Evolutionary conservation across 192 early-diverging fungal genomes (phyloP).

Genomic region (Lobosporangium transversale): DNA sequence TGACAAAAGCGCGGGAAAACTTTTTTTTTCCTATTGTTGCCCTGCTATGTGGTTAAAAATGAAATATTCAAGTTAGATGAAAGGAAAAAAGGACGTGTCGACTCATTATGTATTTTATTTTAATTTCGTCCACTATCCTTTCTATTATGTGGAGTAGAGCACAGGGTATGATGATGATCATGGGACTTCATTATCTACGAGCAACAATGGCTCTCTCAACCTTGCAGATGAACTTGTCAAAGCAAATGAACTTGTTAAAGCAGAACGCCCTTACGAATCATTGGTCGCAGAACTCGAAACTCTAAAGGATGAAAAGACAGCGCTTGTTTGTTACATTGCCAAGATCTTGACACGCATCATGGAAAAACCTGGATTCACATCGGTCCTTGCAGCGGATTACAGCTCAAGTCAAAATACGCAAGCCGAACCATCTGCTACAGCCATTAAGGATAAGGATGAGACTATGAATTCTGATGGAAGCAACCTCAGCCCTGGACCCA

Average conservation of each 20-base stretch:
- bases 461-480: too few relatives aligned
- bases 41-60: background rate
- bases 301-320: conserved; percentile 73
- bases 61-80: too few relatives aligned
- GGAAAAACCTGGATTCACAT: conserved; percentile 61
- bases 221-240: conserved; percentile 41
- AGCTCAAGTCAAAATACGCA: conserved; percentile 19
- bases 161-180: conserved; percentile 41
- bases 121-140: background rate
- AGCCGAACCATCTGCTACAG: conserved; percentile 16
- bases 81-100: background rate
- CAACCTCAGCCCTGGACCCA: background rate
- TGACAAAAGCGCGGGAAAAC: background rate
- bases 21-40: background rate
- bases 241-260: conserved; percentile 11
- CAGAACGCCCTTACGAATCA: conserved; percentile 32
- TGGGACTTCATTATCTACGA: background rate
- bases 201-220: conserved; percentile 38
- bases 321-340: conserved; percentile 76
- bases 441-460: conserved; percentile 11
- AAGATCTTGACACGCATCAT: conserved; percentile 83
- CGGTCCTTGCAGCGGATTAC: conserved; percentile 56
- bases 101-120: background rate
- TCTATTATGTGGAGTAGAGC: too few relatives aligned
- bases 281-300: conserved; percentile 69